Evolutionary conservation across 2,329 filamentous ascomycete species (phyloP).

Genomic region (Botryotinia convoluta): DNA sequence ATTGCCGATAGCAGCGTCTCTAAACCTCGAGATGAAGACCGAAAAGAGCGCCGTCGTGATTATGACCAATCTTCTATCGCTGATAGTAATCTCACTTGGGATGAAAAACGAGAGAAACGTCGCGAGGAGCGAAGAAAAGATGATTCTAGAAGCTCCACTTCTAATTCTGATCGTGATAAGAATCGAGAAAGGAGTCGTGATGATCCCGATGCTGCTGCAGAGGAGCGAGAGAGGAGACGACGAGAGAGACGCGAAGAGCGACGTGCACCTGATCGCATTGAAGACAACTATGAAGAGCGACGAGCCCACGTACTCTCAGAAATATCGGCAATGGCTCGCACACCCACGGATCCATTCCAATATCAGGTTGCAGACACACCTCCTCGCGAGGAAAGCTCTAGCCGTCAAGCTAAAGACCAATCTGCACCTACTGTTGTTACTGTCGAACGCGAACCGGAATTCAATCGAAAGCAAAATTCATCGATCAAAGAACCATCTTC

Average conservation of each 20-base stretch:
- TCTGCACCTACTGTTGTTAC: slow-evolving; percentile 48
- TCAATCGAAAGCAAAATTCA: slow-evolving; percentile 31
- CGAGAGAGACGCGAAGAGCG: slow-evolving; percentile 39
- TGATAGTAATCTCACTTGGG: slow-evolving; percentile 21
- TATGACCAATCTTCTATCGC: slow-evolving; percentile 18
- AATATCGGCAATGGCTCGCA: slow-evolving; percentile 27
- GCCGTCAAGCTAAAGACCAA: slow-evolving; percentile 24
- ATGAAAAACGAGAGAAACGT: slow-evolving; percentile 21
- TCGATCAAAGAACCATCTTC: slow-evolving; percentile 30
- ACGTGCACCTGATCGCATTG: slow-evolving; percentile 26
- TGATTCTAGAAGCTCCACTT: slow-evolving; percentile 23
- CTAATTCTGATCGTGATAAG: slow-evolving; percentile 29
- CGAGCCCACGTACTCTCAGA: slow-evolving; percentile 35
- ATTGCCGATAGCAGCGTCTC: slow-evolving; percentile 31
- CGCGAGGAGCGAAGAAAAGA: slow-evolving; percentile 30
- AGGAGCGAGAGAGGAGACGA: slow-evolving; percentile 35
- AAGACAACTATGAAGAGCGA: slow-evolving; percentile 27
- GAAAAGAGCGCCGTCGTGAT: slow-evolving; percentile 19
- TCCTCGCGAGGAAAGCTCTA: slow-evolving; percentile 37
- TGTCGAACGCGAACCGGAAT: slow-evolving; percentile 52
- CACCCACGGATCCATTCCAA: slow-evolving; percentile 52
- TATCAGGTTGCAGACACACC: slow-evolving; percentile 55
- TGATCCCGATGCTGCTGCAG: slow-evolving; percentile 34
- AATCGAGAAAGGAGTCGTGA: slow-evolving; percentile 35
- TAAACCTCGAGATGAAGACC: slow-evolving; percentile 32